A percentile compares a stretch with the other conserved stretches of the same genome.
These are phyloP conservation scores for Powellomyces hirtus DNA, from an alignment of 192 early-diverging fungal species.

Conservation along the genomic window DNA sequence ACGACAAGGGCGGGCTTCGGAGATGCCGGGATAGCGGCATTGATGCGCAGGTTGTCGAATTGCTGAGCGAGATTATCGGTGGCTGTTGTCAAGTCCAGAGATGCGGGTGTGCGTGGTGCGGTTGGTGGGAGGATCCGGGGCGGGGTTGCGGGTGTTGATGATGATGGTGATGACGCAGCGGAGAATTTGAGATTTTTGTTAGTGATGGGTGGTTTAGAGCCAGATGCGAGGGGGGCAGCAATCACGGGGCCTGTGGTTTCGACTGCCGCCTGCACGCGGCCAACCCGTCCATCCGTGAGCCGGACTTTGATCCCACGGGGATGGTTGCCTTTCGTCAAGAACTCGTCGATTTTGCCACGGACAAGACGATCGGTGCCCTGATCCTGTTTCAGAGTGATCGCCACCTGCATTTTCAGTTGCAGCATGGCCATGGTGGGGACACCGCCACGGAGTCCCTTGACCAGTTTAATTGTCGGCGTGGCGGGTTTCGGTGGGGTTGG, in stretches of 20 bases:
- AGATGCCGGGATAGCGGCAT: not conserved
- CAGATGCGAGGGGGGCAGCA: not conserved
- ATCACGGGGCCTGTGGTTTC: not conserved
- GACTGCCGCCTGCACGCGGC: conserved; percentile 36
- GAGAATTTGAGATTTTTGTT: not conserved
- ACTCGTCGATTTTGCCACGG: conserved; percentile 30
- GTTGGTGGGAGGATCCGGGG: not conserved
- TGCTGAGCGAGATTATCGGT: not conserved
- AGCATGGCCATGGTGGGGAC: conserved; percentile 3
- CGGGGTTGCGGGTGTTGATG: not conserved
- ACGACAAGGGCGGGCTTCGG: conserved; percentile 11
- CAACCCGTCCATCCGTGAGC: conserved; percentile 35
- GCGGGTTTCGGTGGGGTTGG: not conserved
- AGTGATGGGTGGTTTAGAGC: not conserved
- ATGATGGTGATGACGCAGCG: too few species aligned
- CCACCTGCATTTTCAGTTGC: conserved; percentile 23
- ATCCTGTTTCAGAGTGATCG: conserved; percentile 39
- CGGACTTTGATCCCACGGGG: conserved; percentile 45
- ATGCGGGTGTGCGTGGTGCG: too few species aligned
- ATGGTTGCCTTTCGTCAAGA: conserved; percentile 41
- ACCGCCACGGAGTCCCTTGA: not conserved
- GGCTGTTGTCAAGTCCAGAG: too few species aligned
- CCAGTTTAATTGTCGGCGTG: not conserved
- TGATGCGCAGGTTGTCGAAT: not conserved
- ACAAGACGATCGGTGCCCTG: conserved; percentile 36